Evolutionary conservation across 2,329 filamentous ascomycete genomes (phyloP), one percentile per base, ranked within the genome.

Genomic region (Ophiosphaerella narmari): DNA sequence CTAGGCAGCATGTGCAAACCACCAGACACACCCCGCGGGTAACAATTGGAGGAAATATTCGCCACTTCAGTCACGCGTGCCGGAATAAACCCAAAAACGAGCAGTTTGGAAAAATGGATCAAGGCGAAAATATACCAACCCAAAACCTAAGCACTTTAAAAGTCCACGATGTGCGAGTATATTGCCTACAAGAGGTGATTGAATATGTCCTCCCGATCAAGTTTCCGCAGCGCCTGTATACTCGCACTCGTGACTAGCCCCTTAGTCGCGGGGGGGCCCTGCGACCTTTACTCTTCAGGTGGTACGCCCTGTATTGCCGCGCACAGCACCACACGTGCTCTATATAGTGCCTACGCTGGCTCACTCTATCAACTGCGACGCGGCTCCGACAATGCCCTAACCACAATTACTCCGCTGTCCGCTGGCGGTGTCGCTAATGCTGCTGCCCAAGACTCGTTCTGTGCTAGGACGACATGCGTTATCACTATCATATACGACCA

Each of bases 401-500:
- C 70, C 3, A 71, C 76, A 48, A 81, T 85, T 52, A 48, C 70
- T 12, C 81, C 85, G 0, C 63, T 82, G 0, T 77, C 82, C 0
- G 79, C 83, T 0, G 85, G 86, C 2, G 84, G 84, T 36, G 81
- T 87, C 8, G 85, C 86, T 47, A 80, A 88, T 61, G 81, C 84
- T 4, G 79, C 77, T 0, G 65, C 79, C 7, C 86, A 88, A 62
- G 84, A 87, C 68, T 57, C 72, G 1, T 88, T 88, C 70, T 88
- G 85, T 59, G 67, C 75, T 8, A 68, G 74, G 41, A 86, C 84
- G 0, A 86, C 83, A 11, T 88, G 85, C 60, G 72, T 86, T 21
- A 87, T 88, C 63, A 80, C 79, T 0, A 77, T 82, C 59, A 86
- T 86, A 45, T 87, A 87, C 63, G 86, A 88, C 65, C 86, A 88